phyloP scores from a whole-genome alignment of 345 rosid genomes.

The Boechera stricta region DNA sequence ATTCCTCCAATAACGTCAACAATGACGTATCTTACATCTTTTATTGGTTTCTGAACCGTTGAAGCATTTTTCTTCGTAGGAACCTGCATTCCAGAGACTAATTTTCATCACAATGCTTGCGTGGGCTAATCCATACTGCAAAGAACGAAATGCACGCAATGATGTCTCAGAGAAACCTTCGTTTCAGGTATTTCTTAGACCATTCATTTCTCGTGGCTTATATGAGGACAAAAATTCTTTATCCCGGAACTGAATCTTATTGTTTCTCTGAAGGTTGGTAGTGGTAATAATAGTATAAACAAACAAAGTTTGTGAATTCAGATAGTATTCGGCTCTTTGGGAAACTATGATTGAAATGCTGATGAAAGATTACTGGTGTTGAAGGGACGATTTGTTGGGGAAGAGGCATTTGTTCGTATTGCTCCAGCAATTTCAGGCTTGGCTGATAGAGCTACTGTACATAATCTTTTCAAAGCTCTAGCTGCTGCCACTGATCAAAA shows the following conservation, averaged over 20 bases:
- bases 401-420: conserved; percentile 87
- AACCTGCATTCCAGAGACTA: conserved; percentile 89
- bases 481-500: conserved; percentile 53
- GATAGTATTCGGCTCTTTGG: conserved; percentile 6
- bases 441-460: conserved; percentile 86
- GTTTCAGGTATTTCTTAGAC: conserved; percentile 60
- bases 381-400: conserved; percentile 74
- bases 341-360: conserved; percentile 7
- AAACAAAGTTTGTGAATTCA: background rate
- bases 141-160: conserved; percentile 45
- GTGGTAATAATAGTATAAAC: conserved; percentile 8
- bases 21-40: background rate
- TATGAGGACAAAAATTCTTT: background rate
- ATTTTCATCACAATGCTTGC: conserved; percentile 96
- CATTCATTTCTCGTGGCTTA: conserved; percentile 16
- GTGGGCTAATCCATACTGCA: conserved; percentile 79
- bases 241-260: conserved; percentile 5
- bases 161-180: conserved; percentile 52
- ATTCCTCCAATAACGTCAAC: background rate
- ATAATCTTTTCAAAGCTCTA: conserved; percentile 87
- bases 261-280: conserved; percentile 23
- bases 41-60: conserved; percentile 8
- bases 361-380: conserved; percentile 43
- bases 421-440: conserved; percentile 89
- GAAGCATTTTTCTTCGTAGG: conserved; percentile 49